A percentile compares a stretch with the other conserved stretches of the same genome.
These are phyloP conservation scores for Aspergillus bombycis DNA, from an alignment of 2,329 filamentous ascomycete genomes.

Conservation along the genomic window DNA sequence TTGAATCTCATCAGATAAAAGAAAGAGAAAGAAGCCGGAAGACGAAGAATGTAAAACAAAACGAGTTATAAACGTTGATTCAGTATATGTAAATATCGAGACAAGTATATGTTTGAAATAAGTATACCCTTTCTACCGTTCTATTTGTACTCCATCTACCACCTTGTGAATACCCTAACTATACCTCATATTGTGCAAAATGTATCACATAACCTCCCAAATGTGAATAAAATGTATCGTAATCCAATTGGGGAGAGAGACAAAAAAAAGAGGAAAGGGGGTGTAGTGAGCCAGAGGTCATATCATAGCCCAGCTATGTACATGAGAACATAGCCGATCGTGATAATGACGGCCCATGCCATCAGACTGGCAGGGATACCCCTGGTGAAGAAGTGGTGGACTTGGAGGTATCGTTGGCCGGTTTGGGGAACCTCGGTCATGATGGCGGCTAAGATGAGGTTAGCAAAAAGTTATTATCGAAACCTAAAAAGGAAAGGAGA, in stretches of 20 bases:
- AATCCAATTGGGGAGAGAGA: neutral
- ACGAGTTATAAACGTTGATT: neutral
- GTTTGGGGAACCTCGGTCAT: constrained; percentile 97
- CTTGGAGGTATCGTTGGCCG: constrained; percentile 86
- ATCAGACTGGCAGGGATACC: constrained; percentile 86
- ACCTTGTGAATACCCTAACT: neutral
- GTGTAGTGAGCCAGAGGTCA: neutral
- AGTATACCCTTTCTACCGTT: neutral
- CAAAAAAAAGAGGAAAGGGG: neutral
- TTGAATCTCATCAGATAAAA: neutral
- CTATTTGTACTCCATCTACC: constrained; percentile 1
- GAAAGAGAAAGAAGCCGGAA: neutral
- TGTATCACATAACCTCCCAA: neutral
- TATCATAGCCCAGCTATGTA: constrained; percentile 66
- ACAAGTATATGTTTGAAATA: neutral
- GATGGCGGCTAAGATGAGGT: constrained; percentile 71
- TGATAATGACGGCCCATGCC: constrained; percentile 79
- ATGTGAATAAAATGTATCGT: neutral
- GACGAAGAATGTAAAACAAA: neutral
- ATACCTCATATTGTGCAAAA: neutral
- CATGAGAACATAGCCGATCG: constrained; percentile 91
- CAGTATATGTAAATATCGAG: neutral
- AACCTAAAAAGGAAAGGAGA: neutral
- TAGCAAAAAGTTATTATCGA: constrained; percentile 23
- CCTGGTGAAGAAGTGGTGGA: constrained; percentile 93